Base-by-base conservation (phyloP, 2,329 filamentous ascomycete species). In the Pyrenophora seminiperda region DNA sequence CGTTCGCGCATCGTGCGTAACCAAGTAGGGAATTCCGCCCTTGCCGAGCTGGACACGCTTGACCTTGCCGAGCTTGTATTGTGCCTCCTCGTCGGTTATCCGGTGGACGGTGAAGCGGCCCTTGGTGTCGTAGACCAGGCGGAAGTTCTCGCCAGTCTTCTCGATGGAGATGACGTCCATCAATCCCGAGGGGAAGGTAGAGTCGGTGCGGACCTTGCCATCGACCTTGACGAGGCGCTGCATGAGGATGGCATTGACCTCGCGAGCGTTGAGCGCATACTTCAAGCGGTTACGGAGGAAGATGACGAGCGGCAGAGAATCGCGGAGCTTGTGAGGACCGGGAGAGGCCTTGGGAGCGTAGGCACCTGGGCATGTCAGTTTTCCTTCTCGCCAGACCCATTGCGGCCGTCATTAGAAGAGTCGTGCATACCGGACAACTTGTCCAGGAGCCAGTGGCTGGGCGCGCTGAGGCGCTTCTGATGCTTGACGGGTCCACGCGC, bases 1-100 rank as follows among this genome's bases (percentile, higher is more conserved):
- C 93, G 94, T 99, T 91, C 94, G 89, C 83, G 94, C 94, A 94
- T 99, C 94, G 90, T 99, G 94, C 92, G 94, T 99, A 90, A 99
- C 94, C 91, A 97, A 97, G 92, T 96, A 99, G 95, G 94, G 94
- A 88, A 99, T 96, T 84, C 92, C 94, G 82, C 94, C 95, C 82
- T 91, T 93, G 85, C 94, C 94, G 74, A 99, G 87, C 85, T 99
- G 94, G 62, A 99, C 94, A 75, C 93, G 89, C 90, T 97, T 97
- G 84, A 99, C 94, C 87, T 97, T 99, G 85, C 92, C 92, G 73
- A 99, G 86, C 89, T 99, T 99, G 90, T 97, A 99, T 84, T 94
- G 88, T 72, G 93, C 92, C 90, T 99, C 94, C 85, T 97, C 94
- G 70, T 86, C 82, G 79, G 95, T 93, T 83, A 99, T 97, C 76